phyloP scores from a whole-genome alignment of 106 monocot species.

The Chionographis japonica region DNA sequence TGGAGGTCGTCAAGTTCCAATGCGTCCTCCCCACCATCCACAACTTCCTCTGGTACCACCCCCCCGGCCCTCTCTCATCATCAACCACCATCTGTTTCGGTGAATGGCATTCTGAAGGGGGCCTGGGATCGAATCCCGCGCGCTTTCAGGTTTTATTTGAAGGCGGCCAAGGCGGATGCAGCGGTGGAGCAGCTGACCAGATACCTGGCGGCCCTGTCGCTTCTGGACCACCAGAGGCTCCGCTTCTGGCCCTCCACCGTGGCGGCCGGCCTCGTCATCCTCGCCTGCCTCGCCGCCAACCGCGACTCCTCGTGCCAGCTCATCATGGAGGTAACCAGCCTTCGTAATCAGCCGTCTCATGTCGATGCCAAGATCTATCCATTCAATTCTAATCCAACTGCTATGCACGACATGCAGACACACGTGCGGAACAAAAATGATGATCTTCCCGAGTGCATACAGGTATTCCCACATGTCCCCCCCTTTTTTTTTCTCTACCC shows the following conservation, averaged over 20 bases:
- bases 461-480: constrained; percentile 20
- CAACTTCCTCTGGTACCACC: constrained; percentile 81
- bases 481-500: too few species aligned
- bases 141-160: constrained; percentile 80
- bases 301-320: constrained; percentile 46
- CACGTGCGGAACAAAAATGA: constrained; percentile 78
- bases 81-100: too few species aligned
- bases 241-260: constrained; percentile 91
- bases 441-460: constrained; percentile 85
- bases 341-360: too few species aligned
- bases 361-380: too few species aligned
- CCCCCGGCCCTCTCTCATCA: background rate
- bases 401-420: constrained; percentile 40
- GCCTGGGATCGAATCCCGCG: background rate
- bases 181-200: constrained; percentile 56
- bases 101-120: background rate
- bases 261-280: constrained; percentile 87
- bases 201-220: constrained; percentile 60
- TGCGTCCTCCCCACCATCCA: constrained; percentile 72
- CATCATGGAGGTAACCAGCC: constrained; percentile 59
- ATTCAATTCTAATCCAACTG: too few species aligned
- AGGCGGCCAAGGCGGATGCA: constrained; percentile 62
- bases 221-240: constrained; percentile 72
- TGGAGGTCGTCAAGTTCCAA: constrained; percentile 74
- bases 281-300: constrained; percentile 66